Evolutionary conservation across 208 protist species (phyloP).

Genomic region (Angomonas ambiguus): DNA sequence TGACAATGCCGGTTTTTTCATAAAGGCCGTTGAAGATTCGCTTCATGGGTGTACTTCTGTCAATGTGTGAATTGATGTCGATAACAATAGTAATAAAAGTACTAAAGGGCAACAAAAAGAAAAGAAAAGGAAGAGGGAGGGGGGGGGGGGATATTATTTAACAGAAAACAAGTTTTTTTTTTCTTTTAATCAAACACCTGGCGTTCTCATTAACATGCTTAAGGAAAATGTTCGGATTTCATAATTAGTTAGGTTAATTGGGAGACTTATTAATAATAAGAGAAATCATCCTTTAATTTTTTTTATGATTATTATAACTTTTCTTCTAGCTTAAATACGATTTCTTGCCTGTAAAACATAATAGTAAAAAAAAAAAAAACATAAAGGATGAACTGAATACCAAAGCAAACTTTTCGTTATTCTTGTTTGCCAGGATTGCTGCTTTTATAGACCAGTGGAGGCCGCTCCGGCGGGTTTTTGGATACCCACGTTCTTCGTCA

Average conservation of each 20-base stretch:
- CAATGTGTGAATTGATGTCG: not conserved
- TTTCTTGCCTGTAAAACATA: no score
- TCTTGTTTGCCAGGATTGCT: conserved; percentile 2
- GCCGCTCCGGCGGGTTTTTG: conserved; percentile 80
- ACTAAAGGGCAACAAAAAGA: not conserved
- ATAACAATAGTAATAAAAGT: not conserved
- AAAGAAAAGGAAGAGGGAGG: conserved; percentile 6
- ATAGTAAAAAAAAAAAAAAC: not conserved
- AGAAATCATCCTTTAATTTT: no score
- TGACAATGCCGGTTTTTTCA: conserved; percentile 50
- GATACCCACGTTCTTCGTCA: conserved; percentile 61
- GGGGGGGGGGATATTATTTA: not conserved
- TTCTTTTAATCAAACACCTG: not conserved
- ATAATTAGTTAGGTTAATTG: no score
- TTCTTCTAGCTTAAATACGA: no score
- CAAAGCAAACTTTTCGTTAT: conserved; percentile 8
- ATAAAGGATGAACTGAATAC: not conserved
- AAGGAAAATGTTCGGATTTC: no score
- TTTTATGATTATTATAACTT: not conserved
- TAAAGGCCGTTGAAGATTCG: conserved; percentile 81
- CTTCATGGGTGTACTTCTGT: conserved; percentile 40
- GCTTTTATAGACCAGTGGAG: conserved; percentile 81
- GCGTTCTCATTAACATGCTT: not conserved
- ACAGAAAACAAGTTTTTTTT: not conserved
- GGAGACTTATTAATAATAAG: no score